A percentile compares a stretch with the other conserved stretches of the same genome.
These are phyloP conservation scores for Heliamphora ciliata DNA, from an alignment of 179 eudicot genomes.

Conservation along the genomic window DNA sequence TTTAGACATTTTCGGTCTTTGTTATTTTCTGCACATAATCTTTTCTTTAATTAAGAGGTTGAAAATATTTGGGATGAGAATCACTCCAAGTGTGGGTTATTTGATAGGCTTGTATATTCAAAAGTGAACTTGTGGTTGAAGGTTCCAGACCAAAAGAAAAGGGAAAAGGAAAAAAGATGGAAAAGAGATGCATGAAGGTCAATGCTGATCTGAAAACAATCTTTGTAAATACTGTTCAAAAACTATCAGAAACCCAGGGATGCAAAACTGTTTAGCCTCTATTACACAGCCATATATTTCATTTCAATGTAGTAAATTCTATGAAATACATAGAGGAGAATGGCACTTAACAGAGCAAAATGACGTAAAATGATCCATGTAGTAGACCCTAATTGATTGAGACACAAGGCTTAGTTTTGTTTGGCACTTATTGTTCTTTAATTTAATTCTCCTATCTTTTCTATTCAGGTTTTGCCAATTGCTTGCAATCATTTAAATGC, in stretches of 20 bases:
- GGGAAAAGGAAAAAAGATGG: no score
- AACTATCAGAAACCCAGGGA: not conserved
- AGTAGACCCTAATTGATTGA: no score
- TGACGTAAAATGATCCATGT: no score
- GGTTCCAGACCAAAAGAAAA: no score
- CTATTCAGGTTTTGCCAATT: not conserved
- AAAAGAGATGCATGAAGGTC: not conserved
- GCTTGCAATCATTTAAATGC: not conserved
- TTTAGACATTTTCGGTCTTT: not conserved
- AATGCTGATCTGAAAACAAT: not conserved
- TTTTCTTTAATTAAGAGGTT: not conserved
- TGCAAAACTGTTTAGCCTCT: not conserved
- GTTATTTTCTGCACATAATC: not conserved
- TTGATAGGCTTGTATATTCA: not conserved
- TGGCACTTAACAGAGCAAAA: no score
- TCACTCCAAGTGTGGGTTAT: not conserved
- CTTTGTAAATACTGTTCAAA: not conserved
- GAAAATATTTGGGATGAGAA: not conserved
- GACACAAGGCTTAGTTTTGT: no score
- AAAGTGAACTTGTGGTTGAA: not conserved
- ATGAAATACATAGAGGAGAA: not conserved
- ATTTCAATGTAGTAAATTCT: not conserved
- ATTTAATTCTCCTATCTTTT: not conserved
- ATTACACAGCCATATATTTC: not conserved
- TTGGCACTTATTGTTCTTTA: not conserved